Conservation (phyloP, 768 basidiomycete genomes). For the Lyophyllum atratum region DNA sequence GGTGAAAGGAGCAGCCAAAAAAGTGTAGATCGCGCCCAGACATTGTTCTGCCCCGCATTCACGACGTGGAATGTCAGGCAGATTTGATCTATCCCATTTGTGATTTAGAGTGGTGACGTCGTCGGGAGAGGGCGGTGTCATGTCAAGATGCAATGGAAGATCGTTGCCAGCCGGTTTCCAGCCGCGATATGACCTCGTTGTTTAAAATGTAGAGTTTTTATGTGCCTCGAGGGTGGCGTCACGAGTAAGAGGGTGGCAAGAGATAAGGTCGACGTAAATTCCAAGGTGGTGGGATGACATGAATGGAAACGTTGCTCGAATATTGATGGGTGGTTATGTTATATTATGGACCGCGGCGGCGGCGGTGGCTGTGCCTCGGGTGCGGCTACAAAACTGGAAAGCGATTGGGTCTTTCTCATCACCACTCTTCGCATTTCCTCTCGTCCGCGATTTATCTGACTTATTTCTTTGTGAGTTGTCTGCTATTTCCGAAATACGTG, state of each 20-base stretch:
- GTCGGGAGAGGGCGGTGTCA: constrained; percentile 9
- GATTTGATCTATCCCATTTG: constrained; percentile 8
- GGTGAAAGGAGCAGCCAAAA: constrained; percentile 5
- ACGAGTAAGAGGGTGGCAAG: too few relatives aligned
- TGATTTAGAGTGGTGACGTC: constrained; percentile 6
- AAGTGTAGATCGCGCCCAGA: constrained; percentile 8
- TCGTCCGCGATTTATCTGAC: constrained; percentile 14
- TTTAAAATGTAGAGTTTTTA: too few relatives aligned
- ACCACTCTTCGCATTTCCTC: constrained; percentile 17
- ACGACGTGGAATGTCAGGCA: constrained; percentile 6
- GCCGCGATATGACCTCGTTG: not conserved
- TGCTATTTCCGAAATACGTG: not conserved
- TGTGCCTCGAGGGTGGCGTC: too few relatives aligned
- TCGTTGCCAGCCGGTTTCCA: constrained; percentile 17
- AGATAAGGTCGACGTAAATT: not conserved
- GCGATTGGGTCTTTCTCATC: constrained; percentile 13
- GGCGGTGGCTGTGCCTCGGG: constrained; percentile 22
- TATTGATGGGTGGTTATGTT: constrained; percentile 12
- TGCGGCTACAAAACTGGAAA: constrained; percentile 16
- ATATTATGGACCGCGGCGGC: too few relatives aligned
- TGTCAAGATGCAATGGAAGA: constrained; percentile 19
- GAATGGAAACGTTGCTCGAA: constrained; percentile 3
- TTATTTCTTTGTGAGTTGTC: constrained; percentile 17
- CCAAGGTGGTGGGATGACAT: not conserved
- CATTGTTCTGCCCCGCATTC: constrained; percentile 16